Evolutionary conservation across 1,284 basidiomycete species (phyloP).

Genomic region (Naganishia liquefaciens): DNA sequence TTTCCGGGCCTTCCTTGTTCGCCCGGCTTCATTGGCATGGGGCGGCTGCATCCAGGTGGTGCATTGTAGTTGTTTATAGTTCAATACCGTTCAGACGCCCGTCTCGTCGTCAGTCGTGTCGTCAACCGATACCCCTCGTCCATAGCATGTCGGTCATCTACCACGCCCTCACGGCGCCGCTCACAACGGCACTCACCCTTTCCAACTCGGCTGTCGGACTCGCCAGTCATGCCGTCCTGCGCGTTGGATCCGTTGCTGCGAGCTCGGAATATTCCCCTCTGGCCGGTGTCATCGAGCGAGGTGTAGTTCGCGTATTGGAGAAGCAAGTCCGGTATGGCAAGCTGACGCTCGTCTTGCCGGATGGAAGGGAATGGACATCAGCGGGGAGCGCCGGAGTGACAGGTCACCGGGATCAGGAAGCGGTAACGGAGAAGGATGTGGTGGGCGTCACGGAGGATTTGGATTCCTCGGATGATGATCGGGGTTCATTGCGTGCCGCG

Average conservation of each 20-base stretch:
- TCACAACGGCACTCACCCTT: constrained; percentile 14
- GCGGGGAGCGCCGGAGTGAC: neutral
- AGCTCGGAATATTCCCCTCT: constrained; percentile 6
- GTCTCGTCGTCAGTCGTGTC: no score
- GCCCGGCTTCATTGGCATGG: no score
- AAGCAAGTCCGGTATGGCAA: constrained; percentile 24
- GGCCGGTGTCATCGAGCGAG: constrained; percentile 3
- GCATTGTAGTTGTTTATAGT: no score
- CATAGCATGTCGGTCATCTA: constrained; percentile 14
- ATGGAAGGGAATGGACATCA: constrained; percentile 23
- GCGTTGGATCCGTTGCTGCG: constrained; percentile 12
- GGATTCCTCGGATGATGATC: constrained; percentile 15
- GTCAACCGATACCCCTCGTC: neutral
- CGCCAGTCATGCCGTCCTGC: constrained; percentile 14
- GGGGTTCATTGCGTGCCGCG: neutral
- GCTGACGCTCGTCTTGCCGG: constrained; percentile 28
- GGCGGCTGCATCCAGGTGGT: no score
- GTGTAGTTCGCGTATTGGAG: constrained; percentile 8
- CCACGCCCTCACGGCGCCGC: constrained; percentile 14
- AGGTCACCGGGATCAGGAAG: neutral
- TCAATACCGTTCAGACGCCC: no score
- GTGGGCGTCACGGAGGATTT: neutral
- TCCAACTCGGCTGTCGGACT: constrained; percentile 20
- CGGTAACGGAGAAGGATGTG: neutral
- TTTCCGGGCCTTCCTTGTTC: no score